Percentiles rank a stretch among this genome's conserved stretches.
phyloP scores from a whole-genome alignment of 768 basidiomycete genomes.

The Lepiota brunneoincarnata region DNA sequence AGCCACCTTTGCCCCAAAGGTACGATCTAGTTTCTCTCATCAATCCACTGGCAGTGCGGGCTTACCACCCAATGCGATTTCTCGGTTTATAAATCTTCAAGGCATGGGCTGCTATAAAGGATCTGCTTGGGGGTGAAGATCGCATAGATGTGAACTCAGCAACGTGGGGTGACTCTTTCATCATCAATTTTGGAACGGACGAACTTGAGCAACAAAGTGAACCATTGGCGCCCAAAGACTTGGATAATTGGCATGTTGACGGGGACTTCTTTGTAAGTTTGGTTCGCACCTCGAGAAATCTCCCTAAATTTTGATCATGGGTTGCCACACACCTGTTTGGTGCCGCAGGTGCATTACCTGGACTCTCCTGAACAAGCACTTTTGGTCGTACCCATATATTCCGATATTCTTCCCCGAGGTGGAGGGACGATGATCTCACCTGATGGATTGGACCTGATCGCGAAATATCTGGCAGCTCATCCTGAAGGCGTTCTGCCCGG shows the following conservation, averaged over 20 bases:
- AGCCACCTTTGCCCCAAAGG: conserved; percentile 52
- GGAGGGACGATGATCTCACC: conserved; percentile 63
- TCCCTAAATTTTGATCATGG: background rate
- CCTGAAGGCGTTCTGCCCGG: conserved; percentile 50
- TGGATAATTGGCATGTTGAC: conserved; percentile 66
- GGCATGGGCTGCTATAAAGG: conserved; percentile 62
- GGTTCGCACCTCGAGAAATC: background rate
- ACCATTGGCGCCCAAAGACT: conserved; percentile 34
- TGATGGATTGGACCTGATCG: conserved; percentile 49
- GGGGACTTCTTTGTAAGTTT: conserved; percentile 52
- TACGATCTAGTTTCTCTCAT: conserved; percentile 14
- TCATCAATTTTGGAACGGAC: conserved; percentile 56
- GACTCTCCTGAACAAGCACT: conserved; percentile 67
- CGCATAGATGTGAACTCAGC: conserved; percentile 48
- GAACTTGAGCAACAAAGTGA: conserved; percentile 32
- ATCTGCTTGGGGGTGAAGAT: conserved; percentile 58
- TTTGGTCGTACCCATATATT: conserved; percentile 59
- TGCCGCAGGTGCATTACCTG: conserved; percentile 49
- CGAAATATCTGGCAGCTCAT: conserved; percentile 47
- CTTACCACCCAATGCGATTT: conserved; percentile 19
- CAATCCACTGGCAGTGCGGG: conserved; percentile 19
- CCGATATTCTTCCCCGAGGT: conserved; percentile 50
- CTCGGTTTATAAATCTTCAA: conserved; percentile 15
- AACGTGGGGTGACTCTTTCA: conserved; percentile 58
- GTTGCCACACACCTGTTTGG: background rate